Evolutionary conservation across 2,329 filamentous ascomycete species (phyloP), one percentile per base, ranked within the genome.

Genomic region (Venturia pyrina): DNA sequence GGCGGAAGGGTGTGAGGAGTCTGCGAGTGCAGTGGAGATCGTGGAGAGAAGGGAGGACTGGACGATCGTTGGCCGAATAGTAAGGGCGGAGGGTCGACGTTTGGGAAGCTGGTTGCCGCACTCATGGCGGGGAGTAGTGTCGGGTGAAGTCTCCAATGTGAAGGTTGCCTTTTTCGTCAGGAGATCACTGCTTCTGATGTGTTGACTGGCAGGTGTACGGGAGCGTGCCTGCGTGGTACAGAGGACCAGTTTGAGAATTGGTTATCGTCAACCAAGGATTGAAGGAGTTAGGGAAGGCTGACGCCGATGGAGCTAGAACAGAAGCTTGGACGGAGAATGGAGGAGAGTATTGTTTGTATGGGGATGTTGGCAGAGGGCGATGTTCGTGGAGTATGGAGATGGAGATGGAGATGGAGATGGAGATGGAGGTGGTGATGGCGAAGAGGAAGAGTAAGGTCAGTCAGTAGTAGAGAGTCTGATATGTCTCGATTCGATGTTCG

Each of bases 61-160:
- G 71, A 70, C 15, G 67, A 70, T 53, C 66, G 63, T 65, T 74
- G 74, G 69, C 69, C 70, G 69, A 77, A 77, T 66, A 76, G 73
- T 62, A 76, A 69, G 65, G 74, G 73, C 60, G 72, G 73, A 48
- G 72, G 71, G 68, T 77, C 75, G 61, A 76, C 70, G 70, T 71
- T 69, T 32, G 69, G 64, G 57, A 69, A 68, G 64, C 68, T 70
- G 41, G 70, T 74, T 46, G 72, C 71, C 70, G 77, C 73, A 68
- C 76, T 78, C 76, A 78, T 78, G 69, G 71, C 68, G 73, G 68
- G 65, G 34, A 21, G 17, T n/a, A 66, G 65, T 64, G 64, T n/a
- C 37, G 19, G 37, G 53, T n/a, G 28, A 13, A 19, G 32, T 19
- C 3, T n/a, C n/a, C 11, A 13, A 8, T 15, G 41, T 43, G 41